Evolutionary conservation across 371 early-diverging fungal genomes (phyloP).

Genomic region (Circinella minor): DNA sequence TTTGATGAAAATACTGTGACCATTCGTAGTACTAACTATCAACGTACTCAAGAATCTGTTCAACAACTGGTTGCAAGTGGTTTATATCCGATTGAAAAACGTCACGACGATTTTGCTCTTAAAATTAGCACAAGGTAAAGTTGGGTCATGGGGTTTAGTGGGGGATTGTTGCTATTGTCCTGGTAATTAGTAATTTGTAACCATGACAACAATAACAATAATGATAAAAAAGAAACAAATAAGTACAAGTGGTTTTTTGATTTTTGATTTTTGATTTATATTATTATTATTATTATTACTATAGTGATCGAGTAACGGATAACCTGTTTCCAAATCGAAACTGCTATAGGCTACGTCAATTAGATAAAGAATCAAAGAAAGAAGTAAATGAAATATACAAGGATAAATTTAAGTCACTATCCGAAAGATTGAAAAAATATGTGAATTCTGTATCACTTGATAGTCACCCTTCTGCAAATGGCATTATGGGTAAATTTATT

Average conservation of each 20-base stretch:
- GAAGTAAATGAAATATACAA: constrained; percentile 35
- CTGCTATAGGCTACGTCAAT: constrained; percentile 39
- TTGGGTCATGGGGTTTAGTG: no score
- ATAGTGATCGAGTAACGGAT: constrained; percentile 49
- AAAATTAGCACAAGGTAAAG: constrained; percentile 44
- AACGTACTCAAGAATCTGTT: constrained; percentile 76
- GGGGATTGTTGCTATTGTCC: no score
- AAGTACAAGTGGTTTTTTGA: constrained; percentile 4
- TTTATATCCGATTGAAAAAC: constrained; percentile 60
- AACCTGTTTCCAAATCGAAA: constrained; percentile 51
- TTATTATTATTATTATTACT: no score
- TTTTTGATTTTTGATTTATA: no score
- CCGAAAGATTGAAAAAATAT: constrained; percentile 34
- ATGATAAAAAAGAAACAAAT: background rate
- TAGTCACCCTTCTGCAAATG: constrained; percentile 58
- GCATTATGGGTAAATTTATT: constrained; percentile 40
- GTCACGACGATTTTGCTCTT: constrained; percentile 30
- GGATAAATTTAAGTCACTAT: constrained; percentile 33
- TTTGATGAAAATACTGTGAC: constrained; percentile 53
- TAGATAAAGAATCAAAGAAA: constrained; percentile 40
- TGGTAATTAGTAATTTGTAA: no score
- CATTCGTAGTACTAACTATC: constrained; percentile 71
- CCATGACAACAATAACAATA: no score
- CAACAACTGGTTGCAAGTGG: constrained; percentile 71
- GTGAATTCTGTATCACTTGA: constrained; percentile 44